A percentile compares a stretch with the other conserved stretches of the same genome.
Evolutionary conservation across 208 protist species (phyloP).

Genomic region (Angomonas deanei): DNA sequence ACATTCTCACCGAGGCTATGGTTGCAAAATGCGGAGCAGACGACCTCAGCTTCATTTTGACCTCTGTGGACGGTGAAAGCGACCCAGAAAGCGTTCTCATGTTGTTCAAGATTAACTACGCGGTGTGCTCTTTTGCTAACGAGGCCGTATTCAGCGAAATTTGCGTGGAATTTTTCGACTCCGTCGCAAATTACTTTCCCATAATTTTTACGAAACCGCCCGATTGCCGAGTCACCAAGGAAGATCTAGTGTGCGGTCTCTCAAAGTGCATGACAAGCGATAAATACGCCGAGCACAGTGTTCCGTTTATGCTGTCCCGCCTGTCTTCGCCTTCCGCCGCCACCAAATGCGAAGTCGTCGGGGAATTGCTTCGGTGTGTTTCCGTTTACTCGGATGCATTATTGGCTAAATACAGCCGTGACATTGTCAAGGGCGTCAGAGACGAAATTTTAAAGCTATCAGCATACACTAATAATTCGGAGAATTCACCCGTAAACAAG

Average conservation of each 20-base stretch:
- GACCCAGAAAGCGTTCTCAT: slow-evolving; percentile 63
- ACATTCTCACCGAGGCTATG: too few species aligned
- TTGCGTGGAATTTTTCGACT: slow-evolving; percentile 68
- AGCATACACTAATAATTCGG: slow-evolving; percentile 22
- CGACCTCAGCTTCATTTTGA: too few species aligned
- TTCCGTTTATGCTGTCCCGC: slow-evolving; percentile 71
- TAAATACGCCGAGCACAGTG: slow-evolving; percentile 38
- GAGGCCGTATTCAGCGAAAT: too few species aligned
- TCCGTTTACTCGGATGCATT: slow-evolving; percentile 13
- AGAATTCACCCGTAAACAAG: too few species aligned
- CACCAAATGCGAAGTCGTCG: slow-evolving; percentile 57
- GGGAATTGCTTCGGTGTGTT: slow-evolving; percentile 27
- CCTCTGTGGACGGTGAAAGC: slow-evolving; percentile 79
- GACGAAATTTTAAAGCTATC: slow-evolving; percentile 60
- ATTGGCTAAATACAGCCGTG: slow-evolving; percentile 15
- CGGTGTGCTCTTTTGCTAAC: slow-evolving; percentile 7
- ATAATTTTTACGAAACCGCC: slow-evolving; percentile 68
- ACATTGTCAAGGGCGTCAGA: slow-evolving; percentile 38
- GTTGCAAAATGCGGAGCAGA: too few species aligned
- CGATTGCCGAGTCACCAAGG: slow-evolving; percentile 54
- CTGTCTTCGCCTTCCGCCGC: slow-evolving; percentile 54
- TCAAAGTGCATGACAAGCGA: slow-evolving; percentile 32
- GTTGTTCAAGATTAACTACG: slow-evolving; percentile 35
- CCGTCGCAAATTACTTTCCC: slow-evolving; percentile 79
- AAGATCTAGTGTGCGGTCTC: slow-evolving; percentile 41